These are phyloP conservation scores for Trypanosoma avium DNA, from an alignment of 208 protist species.

Conservation along the genomic window DNA sequence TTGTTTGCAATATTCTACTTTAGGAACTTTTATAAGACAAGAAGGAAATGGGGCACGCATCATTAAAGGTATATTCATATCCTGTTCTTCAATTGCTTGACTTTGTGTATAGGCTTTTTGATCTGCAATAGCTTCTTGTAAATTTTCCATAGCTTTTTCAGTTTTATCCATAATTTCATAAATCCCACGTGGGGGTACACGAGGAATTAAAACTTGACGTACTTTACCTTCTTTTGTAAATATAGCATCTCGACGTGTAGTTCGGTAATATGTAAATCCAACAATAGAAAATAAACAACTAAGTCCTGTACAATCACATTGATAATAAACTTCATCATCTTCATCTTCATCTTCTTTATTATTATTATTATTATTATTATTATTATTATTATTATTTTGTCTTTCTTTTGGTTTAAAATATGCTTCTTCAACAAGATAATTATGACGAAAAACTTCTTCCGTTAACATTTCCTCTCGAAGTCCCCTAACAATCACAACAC, in stretches of 20 bases:
- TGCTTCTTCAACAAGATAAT: constrained; percentile 40
- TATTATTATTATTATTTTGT: background rate
- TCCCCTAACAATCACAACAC: constrained; percentile 71
- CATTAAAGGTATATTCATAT: constrained; percentile 11
- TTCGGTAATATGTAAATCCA: constrained; percentile 46
- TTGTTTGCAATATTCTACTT: constrained; percentile 50
- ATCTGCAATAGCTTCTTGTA: constrained; percentile 76
- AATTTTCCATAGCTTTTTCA: constrained; percentile 51
- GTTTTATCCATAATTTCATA: constrained; percentile 53
- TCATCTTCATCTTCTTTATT: constrained; percentile 1
- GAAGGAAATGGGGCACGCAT: constrained; percentile 23
- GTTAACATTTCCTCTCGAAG: constrained; percentile 36
- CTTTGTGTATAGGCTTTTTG: constrained; percentile 41
- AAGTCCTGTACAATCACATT: constrained; percentile 45
- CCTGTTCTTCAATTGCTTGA: background rate
- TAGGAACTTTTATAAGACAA: constrained; percentile 51
- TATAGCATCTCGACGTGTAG: constrained; percentile 40
- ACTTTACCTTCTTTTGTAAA: constrained; percentile 58
- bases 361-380: constrained; percentile 6
- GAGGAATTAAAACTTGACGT: constrained; percentile 64
- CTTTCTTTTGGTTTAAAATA: constrained; percentile 41
- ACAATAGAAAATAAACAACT: constrained; percentile 69
- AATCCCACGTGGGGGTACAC: constrained; percentile 50
- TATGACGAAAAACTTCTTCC: constrained; percentile 30
- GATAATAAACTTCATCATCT: constrained; percentile 18